A percentile compares a stretch with the other conserved stretches of the same genome.
These are phyloP conservation scores for Trichosporon ovoides DNA, from an alignment of 1,284 basidiomycete genomes.

Conservation along the genomic window DNA sequence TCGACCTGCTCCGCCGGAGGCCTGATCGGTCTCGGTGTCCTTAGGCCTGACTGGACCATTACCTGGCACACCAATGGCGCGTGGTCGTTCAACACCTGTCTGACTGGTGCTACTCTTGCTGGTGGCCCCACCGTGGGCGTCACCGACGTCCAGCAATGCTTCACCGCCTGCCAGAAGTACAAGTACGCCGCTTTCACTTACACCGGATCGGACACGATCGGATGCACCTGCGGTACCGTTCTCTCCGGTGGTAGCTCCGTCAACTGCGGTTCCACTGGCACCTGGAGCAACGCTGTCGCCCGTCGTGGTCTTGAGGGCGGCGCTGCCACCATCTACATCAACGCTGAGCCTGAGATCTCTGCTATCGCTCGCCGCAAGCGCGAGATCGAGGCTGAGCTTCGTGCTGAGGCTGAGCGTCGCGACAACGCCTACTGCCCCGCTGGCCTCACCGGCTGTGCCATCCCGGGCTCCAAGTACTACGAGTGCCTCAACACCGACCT, in stretches of 20 bases:
- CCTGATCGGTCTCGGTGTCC: not conserved
- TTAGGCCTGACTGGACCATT: not conserved
- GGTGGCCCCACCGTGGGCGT: not conserved
- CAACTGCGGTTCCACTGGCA: not conserved
- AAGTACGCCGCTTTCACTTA: not conserved
- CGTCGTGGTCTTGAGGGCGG: not conserved
- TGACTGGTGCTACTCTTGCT: not conserved
- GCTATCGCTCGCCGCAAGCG: not conserved
- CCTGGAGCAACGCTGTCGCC: not conserved
- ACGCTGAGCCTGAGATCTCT: not conserved
- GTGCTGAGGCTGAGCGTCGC: not conserved
- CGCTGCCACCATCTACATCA: not conserved
- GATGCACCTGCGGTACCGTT: not conserved
- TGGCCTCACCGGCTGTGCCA: not conserved
- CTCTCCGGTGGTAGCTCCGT: not conserved
- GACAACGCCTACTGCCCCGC: conserved; percentile 1
- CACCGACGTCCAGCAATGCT: not conserved
- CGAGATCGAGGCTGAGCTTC: not conserved
- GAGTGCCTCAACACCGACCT: conserved; percentile 12
- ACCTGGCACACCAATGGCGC: not conserved
- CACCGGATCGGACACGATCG: not conserved
- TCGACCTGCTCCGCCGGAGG: not conserved
- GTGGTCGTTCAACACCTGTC: not conserved
- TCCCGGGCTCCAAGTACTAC: not conserved
- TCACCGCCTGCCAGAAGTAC: not conserved